Base-by-base conservation (phyloP, 345 rosid genomes). In the Angophora floribunda region DNA sequence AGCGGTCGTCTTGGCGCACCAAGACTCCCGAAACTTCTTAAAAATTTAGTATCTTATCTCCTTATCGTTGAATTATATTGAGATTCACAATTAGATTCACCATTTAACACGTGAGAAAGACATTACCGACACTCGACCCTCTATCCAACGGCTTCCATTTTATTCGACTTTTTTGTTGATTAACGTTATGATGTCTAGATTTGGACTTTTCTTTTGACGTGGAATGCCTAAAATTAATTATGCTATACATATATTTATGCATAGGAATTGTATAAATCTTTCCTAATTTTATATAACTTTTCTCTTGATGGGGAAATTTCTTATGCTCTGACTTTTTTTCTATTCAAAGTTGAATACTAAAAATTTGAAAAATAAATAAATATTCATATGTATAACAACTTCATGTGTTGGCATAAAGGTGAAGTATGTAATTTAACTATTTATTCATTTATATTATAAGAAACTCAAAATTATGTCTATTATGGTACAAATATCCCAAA, bases 1-100 rank as follows among this genome's bases (percentile, higher is more conserved):
- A 70, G 1, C 5, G 9, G 47, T 70, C 8, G 16, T 4, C 7
- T 3, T 7, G 3, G 22, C 3, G 1, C 0, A 55, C 0, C 41
- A 4, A 36, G 41, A 36, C 41, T 36, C 7, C 26, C 28, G 67
- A 7, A 30, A 24, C 30, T 11, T 26, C 6, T 1, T 26, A 2
- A 59, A 59, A 9, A 26, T 11, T 0, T 59, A 59, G 1, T 30
- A 5, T 59, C 3, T 10, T 13, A 59, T 11, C 15, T 3, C 30
- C 15, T 36, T 36, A 36, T 36, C 41, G 4, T 36, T 36, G 41
- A 36, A 36, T 36, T 4, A 36, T 4, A 36, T 36, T 4, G 41
- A 36, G 41, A 36, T 36, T 36, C 7, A 0, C 30, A 0, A 59
- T 26, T 6, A 0, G 1, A 59, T 59, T 59, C 28, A 0, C 13